Evolutionary conservation across 2,329 filamentous ascomycete genomes (phyloP).

Genomic region (Fusarium sp.): DNA sequence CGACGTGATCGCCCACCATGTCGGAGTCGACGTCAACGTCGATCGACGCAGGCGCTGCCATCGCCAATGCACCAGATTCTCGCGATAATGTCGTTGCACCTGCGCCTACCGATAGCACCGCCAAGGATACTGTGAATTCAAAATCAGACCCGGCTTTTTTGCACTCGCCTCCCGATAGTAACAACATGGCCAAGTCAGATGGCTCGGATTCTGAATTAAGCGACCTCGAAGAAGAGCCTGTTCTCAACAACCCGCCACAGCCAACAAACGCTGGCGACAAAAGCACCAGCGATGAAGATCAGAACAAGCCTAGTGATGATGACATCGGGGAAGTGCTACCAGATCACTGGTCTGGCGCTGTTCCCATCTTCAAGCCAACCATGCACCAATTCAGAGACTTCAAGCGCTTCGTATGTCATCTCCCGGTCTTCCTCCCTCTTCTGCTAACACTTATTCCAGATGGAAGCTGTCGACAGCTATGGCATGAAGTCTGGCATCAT

Average conservation of each 20-base stretch:
- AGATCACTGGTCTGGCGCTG: conserved; percentile 89
- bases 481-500: conserved; percentile 98
- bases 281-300: conserved; percentile 51
- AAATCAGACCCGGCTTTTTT: conserved; percentile 58
- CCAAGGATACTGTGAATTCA: conserved; percentile 51
- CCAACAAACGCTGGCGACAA: conserved; percentile 41
- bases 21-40: conserved; percentile 50
- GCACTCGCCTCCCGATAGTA: conserved; percentile 73
- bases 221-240: conserved; percentile 69
- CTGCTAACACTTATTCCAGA: conserved; percentile 58
- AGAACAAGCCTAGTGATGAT: conserved; percentile 55
- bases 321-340: conserved; percentile 84
- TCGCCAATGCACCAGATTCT: conserved; percentile 55
- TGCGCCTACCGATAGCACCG: conserved; percentile 43
- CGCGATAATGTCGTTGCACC: conserved; percentile 44
- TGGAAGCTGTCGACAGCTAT: conserved; percentile 88
- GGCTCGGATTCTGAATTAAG: conserved; percentile 73
- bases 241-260: conserved; percentile 51
- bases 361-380: conserved; percentile 94
- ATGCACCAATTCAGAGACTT: conserved; percentile 97
- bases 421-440: neutral
- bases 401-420: conserved; percentile 78
- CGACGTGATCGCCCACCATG: conserved; percentile 59
- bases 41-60: conserved; percentile 65
- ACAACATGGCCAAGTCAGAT: conserved; percentile 69